A percentile compares a stretch with the other conserved stretches of the same genome.
Conservation (phyloP, 2,329 filamentous ascomycete species). For the Pseudocercospora ulei region DNA sequence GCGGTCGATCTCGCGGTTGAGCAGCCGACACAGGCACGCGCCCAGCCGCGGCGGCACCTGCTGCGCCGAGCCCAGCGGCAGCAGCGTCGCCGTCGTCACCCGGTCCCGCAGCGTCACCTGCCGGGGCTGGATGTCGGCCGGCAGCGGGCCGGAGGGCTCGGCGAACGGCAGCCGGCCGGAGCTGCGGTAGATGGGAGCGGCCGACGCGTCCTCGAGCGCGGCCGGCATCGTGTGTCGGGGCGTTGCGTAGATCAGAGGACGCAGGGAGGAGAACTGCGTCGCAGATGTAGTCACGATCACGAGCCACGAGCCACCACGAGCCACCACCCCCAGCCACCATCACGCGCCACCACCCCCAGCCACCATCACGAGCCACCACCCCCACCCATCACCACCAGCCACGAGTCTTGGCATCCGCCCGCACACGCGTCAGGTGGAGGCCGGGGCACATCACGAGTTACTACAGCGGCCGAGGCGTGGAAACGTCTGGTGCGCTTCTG, state of each 20-base stretch:
- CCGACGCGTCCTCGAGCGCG: conserved; percentile 65
- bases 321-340: too few species aligned
- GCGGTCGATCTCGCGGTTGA: conserved; percentile 83
- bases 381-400: too few species aligned
- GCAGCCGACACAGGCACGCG: conserved; percentile 67
- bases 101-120: conserved; percentile 76
- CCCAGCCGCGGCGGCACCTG: conserved; percentile 68
- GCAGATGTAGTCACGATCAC: conserved; percentile 3
- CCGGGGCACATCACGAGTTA: too few species aligned
- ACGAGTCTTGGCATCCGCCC: too few species aligned
- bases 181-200: conserved; percentile 59
- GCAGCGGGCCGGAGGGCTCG: conserved; percentile 53
- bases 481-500: too few species aligned
- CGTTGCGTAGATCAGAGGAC: neutral
- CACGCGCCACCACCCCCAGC: too few species aligned
- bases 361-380: too few species aligned
- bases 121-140: conserved; percentile 58
- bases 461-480: too few species aligned
- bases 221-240: conserved; percentile 52
- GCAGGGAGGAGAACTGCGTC: conserved; percentile 4
- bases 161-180: conserved; percentile 59
- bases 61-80: conserved; percentile 67
- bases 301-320: too few species aligned
- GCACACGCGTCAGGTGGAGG: too few species aligned
- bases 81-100: conserved; percentile 70